phyloP scores from a whole-genome alignment of 2,329 filamentous ascomycete species.

The Reticulascus tulasneorum region DNA sequence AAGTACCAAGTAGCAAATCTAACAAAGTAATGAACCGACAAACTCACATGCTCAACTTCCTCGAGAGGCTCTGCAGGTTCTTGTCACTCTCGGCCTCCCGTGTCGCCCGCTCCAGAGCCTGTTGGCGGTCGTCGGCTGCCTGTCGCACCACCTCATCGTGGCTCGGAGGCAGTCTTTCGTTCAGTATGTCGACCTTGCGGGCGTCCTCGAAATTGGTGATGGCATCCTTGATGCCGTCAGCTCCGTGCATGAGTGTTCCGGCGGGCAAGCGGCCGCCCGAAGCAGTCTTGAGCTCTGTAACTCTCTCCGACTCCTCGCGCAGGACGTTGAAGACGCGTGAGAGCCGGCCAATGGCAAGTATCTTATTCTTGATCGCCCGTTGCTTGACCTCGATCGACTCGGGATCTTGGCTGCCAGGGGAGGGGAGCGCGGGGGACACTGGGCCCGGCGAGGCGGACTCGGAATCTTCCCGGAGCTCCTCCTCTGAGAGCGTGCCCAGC shows the following conservation, averaged over 20 bases:
- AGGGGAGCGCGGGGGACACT: slow-evolving; percentile 64
- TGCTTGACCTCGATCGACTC: slow-evolving; percentile 91
- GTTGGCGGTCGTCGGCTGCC: slow-evolving; percentile 73
- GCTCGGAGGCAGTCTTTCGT: slow-evolving; percentile 86
- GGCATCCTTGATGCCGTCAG: slow-evolving; percentile 96
- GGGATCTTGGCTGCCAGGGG: slow-evolving; percentile 53
- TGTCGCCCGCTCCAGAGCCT: slow-evolving; percentile 79
- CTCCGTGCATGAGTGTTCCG: slow-evolving; percentile 94
- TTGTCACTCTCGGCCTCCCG: slow-evolving; percentile 89
- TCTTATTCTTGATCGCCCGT: slow-evolving; percentile 98
- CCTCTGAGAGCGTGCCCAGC: slow-evolving; percentile 98
- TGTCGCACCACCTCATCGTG: slow-evolving; percentile 85
- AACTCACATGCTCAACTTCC: slow-evolving; percentile 92
- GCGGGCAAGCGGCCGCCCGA: slow-evolving; percentile 88
- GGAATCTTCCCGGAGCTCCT: slow-evolving; percentile 85
- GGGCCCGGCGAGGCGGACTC: slow-evolving; percentile 66
- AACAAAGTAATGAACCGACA: too few relatives aligned
- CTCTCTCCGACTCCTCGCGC: slow-evolving; percentile 92
- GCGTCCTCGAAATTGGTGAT: slow-evolving; percentile 97
- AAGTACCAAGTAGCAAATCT: too few relatives aligned
- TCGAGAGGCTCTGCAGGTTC: slow-evolving; percentile 77
- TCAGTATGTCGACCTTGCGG: slow-evolving; percentile 92
- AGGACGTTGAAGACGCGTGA: slow-evolving; percentile 97
- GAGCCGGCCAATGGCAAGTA: slow-evolving; percentile 90
- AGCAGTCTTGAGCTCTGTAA: slow-evolving; percentile 96